These are phyloP conservation scores for Golubevia sp. DNA, from an alignment of 1,284 basidiomycete species.

Conservation along the genomic window DNA sequence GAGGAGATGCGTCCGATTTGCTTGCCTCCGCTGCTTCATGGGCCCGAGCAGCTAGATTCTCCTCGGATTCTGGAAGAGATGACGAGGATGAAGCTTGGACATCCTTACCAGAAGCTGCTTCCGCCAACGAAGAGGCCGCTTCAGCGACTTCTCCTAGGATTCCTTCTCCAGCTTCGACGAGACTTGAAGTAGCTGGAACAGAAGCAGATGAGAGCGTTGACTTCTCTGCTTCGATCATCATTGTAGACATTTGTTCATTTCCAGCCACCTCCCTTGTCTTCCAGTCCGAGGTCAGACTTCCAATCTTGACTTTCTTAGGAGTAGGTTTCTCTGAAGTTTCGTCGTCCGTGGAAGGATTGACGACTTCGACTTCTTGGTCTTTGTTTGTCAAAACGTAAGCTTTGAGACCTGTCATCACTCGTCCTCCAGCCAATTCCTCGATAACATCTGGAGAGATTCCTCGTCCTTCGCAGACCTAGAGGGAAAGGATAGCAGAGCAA, in stretches of 20 bases:
- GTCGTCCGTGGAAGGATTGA: not conserved
- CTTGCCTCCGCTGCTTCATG: not conserved
- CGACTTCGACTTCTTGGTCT: conserved; percentile 11
- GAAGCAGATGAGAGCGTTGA: not conserved
- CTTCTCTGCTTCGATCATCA: conserved; percentile 14
- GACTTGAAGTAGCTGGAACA: not conserved
- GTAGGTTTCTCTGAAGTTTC: conserved; percentile 22
- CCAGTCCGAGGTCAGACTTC: conserved; percentile 28
- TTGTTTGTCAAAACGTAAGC: conserved; percentile 57
- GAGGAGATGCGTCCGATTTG: conserved; percentile 1
- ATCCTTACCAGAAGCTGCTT: not conserved
- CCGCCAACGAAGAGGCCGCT: not conserved
- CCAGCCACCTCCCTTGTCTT: conserved; percentile 30
- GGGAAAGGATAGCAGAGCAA: not conserved
- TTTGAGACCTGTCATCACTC: conserved; percentile 63
- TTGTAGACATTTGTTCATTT: conserved; percentile 28
- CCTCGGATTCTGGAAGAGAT: conserved; percentile 1
- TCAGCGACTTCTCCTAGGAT: not conserved
- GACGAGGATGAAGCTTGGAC: not conserved
- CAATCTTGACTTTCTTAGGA: conserved; percentile 22
- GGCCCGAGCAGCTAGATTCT: not conserved
- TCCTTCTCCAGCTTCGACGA: not conserved
- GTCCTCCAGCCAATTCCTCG: conserved; percentile 62
- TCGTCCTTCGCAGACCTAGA: conserved; percentile 61
- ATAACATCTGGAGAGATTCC: conserved; percentile 59